Evolutionary conservation across 306 rosid genomes (phyloP).

Genomic region (Cyclanthera cordifolia): DNA sequence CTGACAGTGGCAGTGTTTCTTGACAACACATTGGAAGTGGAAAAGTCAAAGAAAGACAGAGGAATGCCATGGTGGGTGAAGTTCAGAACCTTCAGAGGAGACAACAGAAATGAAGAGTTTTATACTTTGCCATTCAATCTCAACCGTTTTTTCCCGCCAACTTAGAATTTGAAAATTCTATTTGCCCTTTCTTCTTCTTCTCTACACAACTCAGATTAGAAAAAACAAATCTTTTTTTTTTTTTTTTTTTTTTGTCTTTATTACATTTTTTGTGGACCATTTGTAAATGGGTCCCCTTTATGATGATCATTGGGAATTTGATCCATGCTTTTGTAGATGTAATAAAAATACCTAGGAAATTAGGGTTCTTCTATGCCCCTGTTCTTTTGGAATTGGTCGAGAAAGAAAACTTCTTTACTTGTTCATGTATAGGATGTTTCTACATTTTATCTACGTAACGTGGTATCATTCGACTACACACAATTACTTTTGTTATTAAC

Average conservation of each 20-base stretch:
- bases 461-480: too few relatives aligned
- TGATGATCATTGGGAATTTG: conserved; percentile 23
- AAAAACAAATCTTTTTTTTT: neutral
- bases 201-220: neutral
- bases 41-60: conserved; percentile 72
- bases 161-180: conserved; percentile 18
- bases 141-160: conserved; percentile 90
- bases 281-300: conserved; percentile 14
- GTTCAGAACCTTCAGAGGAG: conserved; percentile 87
- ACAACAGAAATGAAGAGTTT: conserved; percentile 89
- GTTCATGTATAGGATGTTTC: too few relatives aligned
- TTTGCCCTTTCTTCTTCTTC: neutral
- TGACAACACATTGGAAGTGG: conserved; percentile 83
- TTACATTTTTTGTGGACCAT: conserved; percentile 21
- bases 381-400: too few relatives aligned
- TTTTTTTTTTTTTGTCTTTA: neutral
- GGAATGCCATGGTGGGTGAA: conserved; percentile 99
- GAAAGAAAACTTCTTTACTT: too few relatives aligned
- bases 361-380: too few relatives aligned
- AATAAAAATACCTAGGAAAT: conserved; percentile 13
- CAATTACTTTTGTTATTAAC: too few relatives aligned
- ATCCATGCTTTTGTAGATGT: conserved; percentile 31
- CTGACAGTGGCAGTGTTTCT: conserved; percentile 82
- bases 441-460: too few relatives aligned
- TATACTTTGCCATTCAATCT: conserved; percentile 88